A percentile compares a stretch with the other conserved stretches of the same genome.
These are phyloP conservation scores for Xylariaceae sp. DNA, from an alignment of 2,329 filamentous ascomycete genomes.

Conservation along the genomic window DNA sequence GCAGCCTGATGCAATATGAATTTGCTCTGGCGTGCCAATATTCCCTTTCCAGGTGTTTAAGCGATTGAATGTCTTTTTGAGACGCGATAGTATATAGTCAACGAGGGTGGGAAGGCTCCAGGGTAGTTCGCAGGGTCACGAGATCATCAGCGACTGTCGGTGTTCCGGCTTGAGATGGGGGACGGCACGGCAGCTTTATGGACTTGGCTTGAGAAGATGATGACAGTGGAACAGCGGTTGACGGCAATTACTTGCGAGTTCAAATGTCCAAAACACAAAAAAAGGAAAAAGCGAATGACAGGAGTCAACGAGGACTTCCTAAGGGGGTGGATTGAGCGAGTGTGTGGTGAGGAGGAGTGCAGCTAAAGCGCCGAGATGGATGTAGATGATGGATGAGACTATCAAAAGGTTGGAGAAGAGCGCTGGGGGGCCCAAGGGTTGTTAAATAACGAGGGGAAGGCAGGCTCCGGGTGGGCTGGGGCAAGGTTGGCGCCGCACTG, in stretches of 20 bases:
- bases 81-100: conserved; percentile 18
- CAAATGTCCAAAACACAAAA: conserved; percentile 39
- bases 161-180: conserved; percentile 1
- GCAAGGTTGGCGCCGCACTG: not conserved
- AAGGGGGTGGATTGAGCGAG: conserved; percentile 43
- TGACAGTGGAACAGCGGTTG: conserved; percentile 17
- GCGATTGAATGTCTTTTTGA: conserved; percentile 26
- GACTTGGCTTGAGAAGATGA: conserved; percentile 3
- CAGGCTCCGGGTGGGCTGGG: conserved; percentile 5
- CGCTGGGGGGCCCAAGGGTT: conserved; percentile 25
- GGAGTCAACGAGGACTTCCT: conserved; percentile 69
- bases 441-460: conserved; percentile 18
- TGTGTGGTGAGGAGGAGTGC: conserved; percentile 34
- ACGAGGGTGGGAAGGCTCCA: conserved; percentile 17
- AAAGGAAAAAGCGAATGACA: conserved; percentile 62
- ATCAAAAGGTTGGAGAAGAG: conserved; percentile 24
- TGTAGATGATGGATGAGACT: conserved; percentile 26
- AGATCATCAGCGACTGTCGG: conserved; percentile 13
- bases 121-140: conserved; percentile 15
- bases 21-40: conserved; percentile 13
- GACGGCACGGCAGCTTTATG: conserved; percentile 8
- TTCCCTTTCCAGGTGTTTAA: conserved; percentile 28
- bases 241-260: conserved; percentile 27
- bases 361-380: conserved; percentile 30
- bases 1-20: too few relatives aligned